phyloP scores from a whole-genome alignment of 2,329 filamentous ascomycete species.

The Fusarium sp. region DNA sequence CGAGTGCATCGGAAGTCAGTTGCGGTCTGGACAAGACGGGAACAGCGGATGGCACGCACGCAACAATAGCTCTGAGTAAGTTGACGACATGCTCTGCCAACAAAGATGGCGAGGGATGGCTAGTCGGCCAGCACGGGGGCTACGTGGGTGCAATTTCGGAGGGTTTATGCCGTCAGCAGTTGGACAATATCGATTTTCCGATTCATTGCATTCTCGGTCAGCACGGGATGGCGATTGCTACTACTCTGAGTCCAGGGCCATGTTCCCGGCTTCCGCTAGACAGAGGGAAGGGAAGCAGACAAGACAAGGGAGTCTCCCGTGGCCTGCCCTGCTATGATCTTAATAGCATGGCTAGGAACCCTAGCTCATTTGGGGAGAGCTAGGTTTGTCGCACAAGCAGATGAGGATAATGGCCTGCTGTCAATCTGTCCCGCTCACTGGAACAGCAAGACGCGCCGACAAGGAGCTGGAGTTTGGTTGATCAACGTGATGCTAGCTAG shows the following conservation, averaged over 20 bases:
- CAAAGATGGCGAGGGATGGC: background rate
- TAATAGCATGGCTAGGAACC: constrained; percentile 8
- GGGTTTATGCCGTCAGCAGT: constrained; percentile 16
- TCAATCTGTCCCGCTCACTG: background rate
- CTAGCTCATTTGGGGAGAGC: background rate
- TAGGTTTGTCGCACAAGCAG: background rate
- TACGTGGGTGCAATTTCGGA: constrained; percentile 28
- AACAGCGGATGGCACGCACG: background rate
- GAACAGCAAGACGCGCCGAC: background rate
- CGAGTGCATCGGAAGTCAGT: background rate
- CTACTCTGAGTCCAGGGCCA: background rate
- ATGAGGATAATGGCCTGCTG: background rate
- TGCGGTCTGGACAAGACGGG: background rate
- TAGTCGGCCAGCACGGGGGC: background rate
- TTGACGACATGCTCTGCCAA: background rate
- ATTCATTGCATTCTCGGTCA: constrained; percentile 2
- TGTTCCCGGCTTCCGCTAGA: constrained; percentile 13
- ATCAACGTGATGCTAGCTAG: constrained; percentile 3
- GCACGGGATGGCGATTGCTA: background rate
- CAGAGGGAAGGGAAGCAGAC: background rate
- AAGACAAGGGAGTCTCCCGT: constrained; percentile 2
- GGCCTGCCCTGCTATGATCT: constrained; percentile 35
- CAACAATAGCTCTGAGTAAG: constrained; percentile 8
- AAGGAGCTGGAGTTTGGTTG: background rate
- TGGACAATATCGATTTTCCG: background rate